phyloP scores from a whole-genome alignment of 2,329 filamentous ascomycete species.

The Ascosphaera pollenicola region DNA sequence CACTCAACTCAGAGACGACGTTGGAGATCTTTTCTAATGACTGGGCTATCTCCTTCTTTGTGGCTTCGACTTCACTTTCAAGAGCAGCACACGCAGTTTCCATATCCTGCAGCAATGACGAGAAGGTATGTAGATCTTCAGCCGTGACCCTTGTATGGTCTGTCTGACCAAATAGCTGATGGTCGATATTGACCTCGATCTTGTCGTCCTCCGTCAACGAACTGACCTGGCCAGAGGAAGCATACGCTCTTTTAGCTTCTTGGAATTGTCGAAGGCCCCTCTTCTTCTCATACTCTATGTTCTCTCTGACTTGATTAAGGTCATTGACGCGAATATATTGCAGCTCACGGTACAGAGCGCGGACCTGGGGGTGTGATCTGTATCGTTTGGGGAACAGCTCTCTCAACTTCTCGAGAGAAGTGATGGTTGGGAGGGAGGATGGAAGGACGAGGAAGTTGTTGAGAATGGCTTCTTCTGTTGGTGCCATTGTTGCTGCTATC shows the following conservation, averaged over 20 bases:
- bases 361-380: constrained; percentile 43
- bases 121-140: constrained; percentile 35
- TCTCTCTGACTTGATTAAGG: constrained; percentile 43
- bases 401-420: constrained; percentile 54
- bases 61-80: constrained; percentile 41
- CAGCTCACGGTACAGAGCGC: constrained; percentile 55
- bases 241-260: constrained; percentile 15
- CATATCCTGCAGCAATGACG: constrained; percentile 45
- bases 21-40: constrained; percentile 40
- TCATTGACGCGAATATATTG: constrained; percentile 49
- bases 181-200: constrained; percentile 23
- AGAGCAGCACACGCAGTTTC: constrained; percentile 42
- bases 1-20: constrained; percentile 52
- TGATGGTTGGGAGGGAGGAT: constrained; percentile 48
- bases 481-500: constrained; percentile 32
- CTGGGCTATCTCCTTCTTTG: constrained; percentile 41
- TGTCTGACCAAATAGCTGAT: constrained; percentile 36
- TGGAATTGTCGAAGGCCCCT: constrained; percentile 17
- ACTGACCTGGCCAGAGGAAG: constrained; percentile 12
- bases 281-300: constrained; percentile 18
- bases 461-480: constrained; percentile 53
- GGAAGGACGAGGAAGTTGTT: constrained; percentile 58
- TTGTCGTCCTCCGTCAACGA: constrained; percentile 13
- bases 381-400: constrained; percentile 50
- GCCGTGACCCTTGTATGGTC: constrained; percentile 14